Evolutionary conservation across 2,329 filamentous ascomycete genomes (phyloP).

Genomic region (Westerdykella sp.): DNA sequence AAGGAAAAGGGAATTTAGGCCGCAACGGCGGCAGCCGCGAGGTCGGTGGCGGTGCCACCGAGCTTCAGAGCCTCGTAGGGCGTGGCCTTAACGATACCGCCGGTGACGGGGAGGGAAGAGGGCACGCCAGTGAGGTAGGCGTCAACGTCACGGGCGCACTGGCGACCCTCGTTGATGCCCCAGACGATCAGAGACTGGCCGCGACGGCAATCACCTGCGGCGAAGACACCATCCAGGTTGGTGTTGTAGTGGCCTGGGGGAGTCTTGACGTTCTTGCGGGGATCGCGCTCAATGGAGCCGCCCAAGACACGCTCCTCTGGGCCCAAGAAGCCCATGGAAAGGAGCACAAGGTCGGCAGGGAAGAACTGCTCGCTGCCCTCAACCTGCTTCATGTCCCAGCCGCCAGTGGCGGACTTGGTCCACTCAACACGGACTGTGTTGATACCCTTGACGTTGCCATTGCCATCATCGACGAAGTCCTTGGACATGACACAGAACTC

Average conservation of each 20-base stretch:
- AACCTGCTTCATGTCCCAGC: constrained; percentile 98
- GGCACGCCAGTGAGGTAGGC: constrained; percentile 70
- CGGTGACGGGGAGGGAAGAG: constrained; percentile 79
- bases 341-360: constrained; percentile 85
- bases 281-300: constrained; percentile 83
- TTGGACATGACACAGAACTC: constrained; percentile 99
- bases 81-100: constrained; percentile 84
- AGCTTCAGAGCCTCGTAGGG: constrained; percentile 60
- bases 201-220: constrained; percentile 89
- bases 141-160: constrained; percentile 88
- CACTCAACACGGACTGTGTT: constrained; percentile 94
- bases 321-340: constrained; percentile 96
- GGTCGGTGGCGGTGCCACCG: constrained; percentile 32
- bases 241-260: constrained; percentile 80
- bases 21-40: too few relatives aligned
- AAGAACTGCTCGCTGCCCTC: constrained; percentile 93
- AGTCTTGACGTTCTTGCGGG: constrained; percentile 94
- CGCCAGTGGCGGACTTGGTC: constrained; percentile 81
- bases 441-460: constrained; percentile 86
- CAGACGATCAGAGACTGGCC: constrained; percentile 95
- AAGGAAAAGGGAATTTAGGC: too few relatives aligned
- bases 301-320: constrained; percentile 84
- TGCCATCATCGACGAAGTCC: constrained; percentile 87
- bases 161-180: constrained; percentile 96
- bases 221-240: constrained; percentile 82